Percentiles rank a stretch among this genome's conserved stretches.
Conservation (phyloP, 2,329 filamentous ascomycete species). For the Gliomastix tumulicola region DNA sequence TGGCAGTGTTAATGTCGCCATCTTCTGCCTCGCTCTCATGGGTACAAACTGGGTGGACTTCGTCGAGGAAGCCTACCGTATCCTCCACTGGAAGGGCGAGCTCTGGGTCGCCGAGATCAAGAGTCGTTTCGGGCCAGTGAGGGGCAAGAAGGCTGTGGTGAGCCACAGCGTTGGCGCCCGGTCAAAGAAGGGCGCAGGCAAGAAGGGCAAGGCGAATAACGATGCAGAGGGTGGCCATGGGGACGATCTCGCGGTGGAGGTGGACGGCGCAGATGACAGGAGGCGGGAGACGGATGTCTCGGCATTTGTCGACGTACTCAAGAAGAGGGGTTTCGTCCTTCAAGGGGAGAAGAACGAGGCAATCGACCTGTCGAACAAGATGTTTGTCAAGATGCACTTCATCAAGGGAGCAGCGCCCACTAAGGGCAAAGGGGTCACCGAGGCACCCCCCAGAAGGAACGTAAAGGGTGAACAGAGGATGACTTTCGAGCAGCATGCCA, state of each 20-base stretch:
- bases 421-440: constrained; percentile 64
- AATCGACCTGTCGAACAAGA: constrained; percentile 84
- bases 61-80: constrained; percentile 88
- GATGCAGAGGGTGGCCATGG: constrained; percentile 42
- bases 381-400: constrained; percentile 98
- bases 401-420: constrained; percentile 71
- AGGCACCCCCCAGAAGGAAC: too few relatives aligned
- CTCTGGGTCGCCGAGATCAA: constrained; percentile 98
- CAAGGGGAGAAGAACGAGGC: constrained; percentile 53
- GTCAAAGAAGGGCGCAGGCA: constrained; percentile 44
- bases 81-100: constrained; percentile 90
- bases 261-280: constrained; percentile 59
- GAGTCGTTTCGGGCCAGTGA: constrained; percentile 60
- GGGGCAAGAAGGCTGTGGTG: constrained; percentile 34
- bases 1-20: constrained; percentile 73
- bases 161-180: constrained; percentile 67
- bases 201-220: constrained; percentile 35
- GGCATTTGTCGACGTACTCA: constrained; percentile 78
- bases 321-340: constrained; percentile 77
- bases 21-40: constrained; percentile 97
- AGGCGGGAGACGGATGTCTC: constrained; percentile 77
- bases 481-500: too few relatives aligned
- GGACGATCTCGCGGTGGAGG: constrained; percentile 58
- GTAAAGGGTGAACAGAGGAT: too few relatives aligned
- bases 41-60: constrained; percentile 98